These are phyloP conservation scores for Apiospora aurea DNA, from an alignment of 2,329 filamentous ascomycete species.

Conservation along the genomic window DNA sequence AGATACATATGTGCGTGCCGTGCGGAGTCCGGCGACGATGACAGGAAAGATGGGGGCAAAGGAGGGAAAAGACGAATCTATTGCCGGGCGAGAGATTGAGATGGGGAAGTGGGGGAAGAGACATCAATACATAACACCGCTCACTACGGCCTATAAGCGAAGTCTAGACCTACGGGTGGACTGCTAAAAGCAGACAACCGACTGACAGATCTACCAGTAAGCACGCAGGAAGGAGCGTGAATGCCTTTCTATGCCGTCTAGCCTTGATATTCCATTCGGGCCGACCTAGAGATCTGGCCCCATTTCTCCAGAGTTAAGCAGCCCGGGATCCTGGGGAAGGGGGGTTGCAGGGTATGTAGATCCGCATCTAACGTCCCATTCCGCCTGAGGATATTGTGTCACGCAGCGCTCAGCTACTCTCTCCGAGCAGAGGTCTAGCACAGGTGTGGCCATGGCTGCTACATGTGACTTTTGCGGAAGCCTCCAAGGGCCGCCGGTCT, in stretches of 20 bases:
- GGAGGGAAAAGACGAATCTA: not conserved
- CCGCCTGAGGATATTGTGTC: not conserved
- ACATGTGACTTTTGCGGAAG: constrained; percentile 8
- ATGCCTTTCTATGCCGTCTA: not conserved
- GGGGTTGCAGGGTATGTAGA: not conserved
- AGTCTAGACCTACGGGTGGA: not conserved
- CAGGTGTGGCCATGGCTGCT: not conserved
- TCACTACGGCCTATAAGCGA: not conserved
- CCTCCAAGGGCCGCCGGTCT: not conserved
- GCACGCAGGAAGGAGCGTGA: not conserved
- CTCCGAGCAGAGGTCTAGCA: not conserved
- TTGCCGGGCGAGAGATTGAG: not conserved
- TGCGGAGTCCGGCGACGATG: not conserved
- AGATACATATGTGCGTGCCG: not conserved
- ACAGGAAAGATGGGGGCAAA: not conserved
- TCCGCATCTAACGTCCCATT: not conserved
- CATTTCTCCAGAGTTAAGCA: constrained; percentile 5
- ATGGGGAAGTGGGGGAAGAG: not conserved
- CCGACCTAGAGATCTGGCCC: constrained; percentile 15
- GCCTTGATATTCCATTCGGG: constrained; percentile 12
- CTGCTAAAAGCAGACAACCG: not conserved
- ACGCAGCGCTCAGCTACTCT: not conserved
- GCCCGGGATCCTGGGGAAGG: not conserved
- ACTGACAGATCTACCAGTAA: not conserved
- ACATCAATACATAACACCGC: not conserved